phyloP scores from a whole-genome alignment of 108 stramenopile genomes.

The Phaeodactylum tricornutum region DNA sequence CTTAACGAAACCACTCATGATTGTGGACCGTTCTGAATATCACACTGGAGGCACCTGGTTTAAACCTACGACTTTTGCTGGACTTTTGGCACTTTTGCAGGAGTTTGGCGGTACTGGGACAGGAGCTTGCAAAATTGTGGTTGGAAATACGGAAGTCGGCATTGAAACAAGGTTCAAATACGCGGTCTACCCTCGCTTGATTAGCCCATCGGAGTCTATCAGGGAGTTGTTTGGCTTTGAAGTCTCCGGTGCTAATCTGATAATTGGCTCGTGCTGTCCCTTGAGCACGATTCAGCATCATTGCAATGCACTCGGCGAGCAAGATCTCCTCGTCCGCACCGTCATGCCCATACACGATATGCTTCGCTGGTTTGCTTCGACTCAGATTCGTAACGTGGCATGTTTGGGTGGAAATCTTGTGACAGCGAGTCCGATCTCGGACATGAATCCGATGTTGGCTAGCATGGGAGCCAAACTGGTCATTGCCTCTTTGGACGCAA shows the following conservation, averaged over 20 bases:
- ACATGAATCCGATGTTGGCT: constrained; percentile 91
- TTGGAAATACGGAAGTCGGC: constrained; percentile 93
- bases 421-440: constrained; percentile 91
- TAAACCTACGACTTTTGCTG: constrained; percentile 66
- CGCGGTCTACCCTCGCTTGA: constrained; percentile 52
- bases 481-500: constrained; percentile 50
- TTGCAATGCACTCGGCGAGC: constrained; percentile 28
- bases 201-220: constrained; percentile 53
- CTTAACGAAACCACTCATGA: constrained; percentile 49
- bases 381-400: constrained; percentile 92
- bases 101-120: constrained; percentile 29
- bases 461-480: constrained; percentile 53
- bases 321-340: constrained; percentile 17
- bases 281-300: constrained; percentile 55
- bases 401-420: constrained; percentile 91
- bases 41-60: constrained; percentile 83
- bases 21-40: constrained; percentile 46
- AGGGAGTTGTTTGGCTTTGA: constrained; percentile 37
- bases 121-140: constrained; percentile 77
- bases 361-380: constrained; percentile 95
- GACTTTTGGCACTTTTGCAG: constrained; percentile 65
- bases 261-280: constrained; percentile 61
- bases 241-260: constrained; percentile 11
- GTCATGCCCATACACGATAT: constrained; percentile 79
- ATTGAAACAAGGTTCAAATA: constrained; percentile 84